A percentile compares a stretch with the other conserved stretches of the same genome.
Evolutionary conservation across 495 filamentous ascomycete genomes (phyloP).

Genomic region (Talaromyces wortmannii): DNA sequence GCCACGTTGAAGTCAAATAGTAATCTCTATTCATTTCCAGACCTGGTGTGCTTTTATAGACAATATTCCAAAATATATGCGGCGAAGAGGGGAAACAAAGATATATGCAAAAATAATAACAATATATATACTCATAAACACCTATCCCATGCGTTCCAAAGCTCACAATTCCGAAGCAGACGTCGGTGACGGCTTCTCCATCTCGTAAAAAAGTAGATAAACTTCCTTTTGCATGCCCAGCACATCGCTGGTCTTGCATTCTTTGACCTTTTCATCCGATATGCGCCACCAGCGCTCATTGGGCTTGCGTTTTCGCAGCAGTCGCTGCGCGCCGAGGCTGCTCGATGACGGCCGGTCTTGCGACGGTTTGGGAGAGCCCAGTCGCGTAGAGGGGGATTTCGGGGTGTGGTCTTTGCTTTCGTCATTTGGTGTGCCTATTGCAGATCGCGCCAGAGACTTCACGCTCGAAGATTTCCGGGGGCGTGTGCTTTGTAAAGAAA

Average conservation of each 20-base stretch:
- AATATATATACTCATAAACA: too few species aligned
- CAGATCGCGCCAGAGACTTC: not conserved
- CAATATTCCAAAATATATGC: too few species aligned
- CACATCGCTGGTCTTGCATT: constrained; percentile 85
- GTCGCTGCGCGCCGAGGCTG: constrained; percentile 2
- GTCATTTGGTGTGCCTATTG: not conserved
- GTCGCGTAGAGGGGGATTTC: not conserved
- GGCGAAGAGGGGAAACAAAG: too few species aligned
- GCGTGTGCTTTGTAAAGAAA: not conserved
- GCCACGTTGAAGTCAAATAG: too few species aligned
- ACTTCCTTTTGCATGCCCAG: constrained; percentile 92
- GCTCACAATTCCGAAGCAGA: not conserved
- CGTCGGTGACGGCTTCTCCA: constrained; percentile 40
- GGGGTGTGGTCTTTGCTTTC: not conserved
- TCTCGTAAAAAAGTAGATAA: constrained; percentile 93
- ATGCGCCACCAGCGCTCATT: constrained; percentile 92
- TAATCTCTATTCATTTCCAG: too few species aligned
- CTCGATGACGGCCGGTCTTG: not conserved
- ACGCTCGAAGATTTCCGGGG: not conserved
- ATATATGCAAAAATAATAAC: too few species aligned
- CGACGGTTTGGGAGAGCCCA: not conserved
- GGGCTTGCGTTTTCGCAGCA: constrained; percentile 51
- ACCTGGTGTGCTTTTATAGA: too few species aligned
- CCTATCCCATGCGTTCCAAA: too few species aligned
- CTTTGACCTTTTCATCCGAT: constrained; percentile 94